Evolutionary conservation across 2,329 filamentous ascomycete species (phyloP).

Genomic region (Verticillium longisporum): DNA sequence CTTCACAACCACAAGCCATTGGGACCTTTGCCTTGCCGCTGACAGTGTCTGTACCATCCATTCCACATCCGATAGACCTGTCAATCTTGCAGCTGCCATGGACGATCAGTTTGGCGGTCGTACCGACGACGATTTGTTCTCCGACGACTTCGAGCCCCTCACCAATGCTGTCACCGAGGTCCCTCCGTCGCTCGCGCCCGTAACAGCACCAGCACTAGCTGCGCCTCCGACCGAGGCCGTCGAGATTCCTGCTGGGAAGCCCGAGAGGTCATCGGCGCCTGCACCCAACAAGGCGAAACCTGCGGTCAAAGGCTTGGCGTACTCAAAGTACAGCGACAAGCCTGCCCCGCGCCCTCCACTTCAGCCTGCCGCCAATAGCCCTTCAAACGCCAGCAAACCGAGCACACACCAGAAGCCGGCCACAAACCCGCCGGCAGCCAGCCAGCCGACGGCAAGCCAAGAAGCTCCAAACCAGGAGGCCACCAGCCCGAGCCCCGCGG

Average conservation of each 20-base stretch:
- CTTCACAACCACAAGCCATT: not conserved
- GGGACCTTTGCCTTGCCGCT: not conserved
- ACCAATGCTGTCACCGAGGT: not conserved
- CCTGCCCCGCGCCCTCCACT: not conserved
- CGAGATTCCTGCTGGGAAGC: not conserved
- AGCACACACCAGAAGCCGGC: constrained; percentile 1
- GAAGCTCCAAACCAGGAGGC: not conserved
- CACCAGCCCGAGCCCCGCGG: not conserved
- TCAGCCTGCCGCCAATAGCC: not conserved
- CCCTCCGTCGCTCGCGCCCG: constrained; percentile 1
- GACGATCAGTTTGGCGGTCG: constrained; percentile 55
- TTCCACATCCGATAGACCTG: not conserved
- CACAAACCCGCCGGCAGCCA: not conserved
- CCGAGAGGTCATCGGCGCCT: constrained; percentile 2
- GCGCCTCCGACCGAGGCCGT: not conserved
- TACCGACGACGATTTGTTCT: constrained; percentile 57
- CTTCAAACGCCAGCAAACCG: not conserved
- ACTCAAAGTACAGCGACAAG: constrained; percentile 2
- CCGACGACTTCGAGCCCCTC: constrained; percentile 52
- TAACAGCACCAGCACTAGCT: constrained; percentile 6
- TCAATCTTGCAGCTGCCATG: constrained; percentile 26
- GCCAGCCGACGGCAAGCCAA: not conserved
- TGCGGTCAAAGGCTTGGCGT: constrained; percentile 8
- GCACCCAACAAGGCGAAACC: constrained; percentile 12
- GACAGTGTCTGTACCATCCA: not conserved